A percentile compares a stretch with the other conserved stretches of the same genome.
Conservation (phyloP, 371 early-diverging fungal species). For the Neoconidiobolus thromboides region DNA sequence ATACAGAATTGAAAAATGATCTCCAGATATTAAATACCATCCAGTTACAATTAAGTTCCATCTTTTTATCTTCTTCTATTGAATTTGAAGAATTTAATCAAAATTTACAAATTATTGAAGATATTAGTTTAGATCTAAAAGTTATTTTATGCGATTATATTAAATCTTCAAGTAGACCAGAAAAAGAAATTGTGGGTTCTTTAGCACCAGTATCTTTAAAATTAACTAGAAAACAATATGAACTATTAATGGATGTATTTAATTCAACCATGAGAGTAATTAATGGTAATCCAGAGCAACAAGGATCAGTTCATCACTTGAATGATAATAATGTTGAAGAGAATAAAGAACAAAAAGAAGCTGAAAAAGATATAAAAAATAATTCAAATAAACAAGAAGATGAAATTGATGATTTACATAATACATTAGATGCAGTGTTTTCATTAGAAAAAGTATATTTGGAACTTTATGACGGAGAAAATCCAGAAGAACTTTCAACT, state of each 20-base stretch:
- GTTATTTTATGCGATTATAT: slow-evolving; percentile 21
- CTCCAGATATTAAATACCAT: slow-evolving; percentile 29
- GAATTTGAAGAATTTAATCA: slow-evolving; percentile 15
- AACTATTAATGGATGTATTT: slow-evolving; percentile 19
- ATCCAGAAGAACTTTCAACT: slow-evolving; percentile 15
- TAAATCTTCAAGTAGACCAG: slow-evolving; percentile 17
- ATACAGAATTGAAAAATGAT: slow-evolving; percentile 13
- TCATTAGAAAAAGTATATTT: slow-evolving; percentile 29
- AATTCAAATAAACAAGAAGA: neutral
- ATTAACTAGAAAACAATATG: slow-evolving; percentile 4
- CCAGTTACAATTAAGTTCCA: slow-evolving; percentile 40
- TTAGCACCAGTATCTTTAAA: slow-evolving; percentile 1
- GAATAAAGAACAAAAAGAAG: neutral
- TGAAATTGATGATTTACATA: slow-evolving; percentile 7
- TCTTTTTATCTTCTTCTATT: slow-evolving; percentile 40
- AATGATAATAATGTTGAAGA: neutral
- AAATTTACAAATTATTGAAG: slow-evolving; percentile 54
- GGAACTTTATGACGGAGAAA: slow-evolving; percentile 41
- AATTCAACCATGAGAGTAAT: neutral
- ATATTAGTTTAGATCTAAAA: slow-evolving; percentile 53
- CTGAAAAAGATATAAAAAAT: neutral
- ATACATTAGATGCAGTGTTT: slow-evolving; percentile 19
- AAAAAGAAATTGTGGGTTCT: slow-evolving; percentile 15
- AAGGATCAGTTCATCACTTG: neutral
- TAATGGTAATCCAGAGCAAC: neutral